phyloP scores from a whole-genome alignment of 352 stramenopile genomes.

The Phytophthora vignae region DNA sequence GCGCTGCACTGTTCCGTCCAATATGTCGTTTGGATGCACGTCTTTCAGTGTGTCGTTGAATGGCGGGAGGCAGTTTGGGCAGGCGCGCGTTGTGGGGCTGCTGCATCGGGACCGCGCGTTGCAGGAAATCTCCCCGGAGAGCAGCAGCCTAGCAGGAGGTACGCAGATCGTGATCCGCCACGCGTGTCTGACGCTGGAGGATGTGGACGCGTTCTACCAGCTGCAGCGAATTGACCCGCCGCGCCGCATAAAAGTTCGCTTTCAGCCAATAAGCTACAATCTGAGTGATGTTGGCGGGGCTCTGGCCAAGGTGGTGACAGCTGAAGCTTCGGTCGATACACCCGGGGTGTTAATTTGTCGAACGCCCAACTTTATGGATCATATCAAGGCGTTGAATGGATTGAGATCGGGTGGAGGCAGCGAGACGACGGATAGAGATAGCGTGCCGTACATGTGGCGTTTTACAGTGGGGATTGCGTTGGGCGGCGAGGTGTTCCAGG shows the following conservation, averaged over 20 bases:
- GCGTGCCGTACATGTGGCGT: constrained; percentile 28
- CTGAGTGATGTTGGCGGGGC: neutral
- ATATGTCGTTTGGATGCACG: constrained; percentile 76
- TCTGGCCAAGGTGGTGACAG: constrained; percentile 27
- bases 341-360: constrained; percentile 47
- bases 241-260: constrained; percentile 53
- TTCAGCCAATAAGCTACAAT: constrained; percentile 49
- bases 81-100: constrained; percentile 45
- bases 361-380: constrained; percentile 63
- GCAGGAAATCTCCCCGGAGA: constrained; percentile 41
- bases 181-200: constrained; percentile 46
- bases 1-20: constrained; percentile 64
- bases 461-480: constrained; percentile 57
- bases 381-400: constrained; percentile 47
- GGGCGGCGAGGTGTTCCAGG: constrained; percentile 54
- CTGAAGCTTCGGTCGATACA: constrained; percentile 16
- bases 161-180: constrained; percentile 42
- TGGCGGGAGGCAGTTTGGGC: constrained; percentile 65
- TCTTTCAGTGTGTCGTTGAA: constrained; percentile 67
- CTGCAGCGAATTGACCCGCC: constrained; percentile 59
- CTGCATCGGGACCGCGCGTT: constrained; percentile 60
- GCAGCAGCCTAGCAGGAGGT: constrained; percentile 53
- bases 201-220: constrained; percentile 50
- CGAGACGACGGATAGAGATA: constrained; percentile 8
- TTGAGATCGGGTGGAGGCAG: constrained; percentile 13